Conservation (phyloP, 208 protist species). For the Trypanosoma mega region DNA sequence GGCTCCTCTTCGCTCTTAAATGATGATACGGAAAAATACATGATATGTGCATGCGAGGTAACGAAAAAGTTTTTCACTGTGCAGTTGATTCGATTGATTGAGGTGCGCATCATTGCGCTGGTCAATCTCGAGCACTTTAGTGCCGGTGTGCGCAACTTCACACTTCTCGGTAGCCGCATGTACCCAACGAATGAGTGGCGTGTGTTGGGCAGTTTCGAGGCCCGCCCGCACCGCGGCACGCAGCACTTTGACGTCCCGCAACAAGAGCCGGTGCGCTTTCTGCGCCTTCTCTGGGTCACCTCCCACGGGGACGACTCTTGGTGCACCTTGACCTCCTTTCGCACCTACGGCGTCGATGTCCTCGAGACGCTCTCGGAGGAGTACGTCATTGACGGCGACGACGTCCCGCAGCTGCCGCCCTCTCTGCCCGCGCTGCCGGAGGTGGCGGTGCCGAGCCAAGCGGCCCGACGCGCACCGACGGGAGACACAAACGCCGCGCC, state of each 20-base stretch:
- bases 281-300: constrained; percentile 37
- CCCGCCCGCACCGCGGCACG: constrained; percentile 25
- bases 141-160: constrained; percentile 36
- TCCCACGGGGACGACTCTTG: constrained; percentile 32
- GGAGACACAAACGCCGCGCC: no score
- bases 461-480: no score
- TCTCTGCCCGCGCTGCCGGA: no score
- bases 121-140: constrained; percentile 40
- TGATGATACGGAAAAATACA: constrained; percentile 40
- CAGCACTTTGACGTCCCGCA: constrained; percentile 32
- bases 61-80: constrained; percentile 34
- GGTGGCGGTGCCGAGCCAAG: neutral
- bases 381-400: constrained; percentile 14
- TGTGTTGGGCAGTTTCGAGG: constrained; percentile 35
- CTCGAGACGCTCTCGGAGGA: constrained; percentile 38
- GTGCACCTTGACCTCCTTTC: constrained; percentile 40
- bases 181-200: constrained; percentile 42
- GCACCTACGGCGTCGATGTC: constrained; percentile 36
- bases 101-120: constrained; percentile 30
- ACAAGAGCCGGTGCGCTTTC: constrained; percentile 36
- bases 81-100: constrained; percentile 40
- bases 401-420: constrained; percentile 7
- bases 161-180: constrained; percentile 32
- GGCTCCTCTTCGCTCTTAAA: constrained; percentile 30
- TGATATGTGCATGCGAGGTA: constrained; percentile 34